Conservation (phyloP, 306 rosid genomes). For the Cicer chorassanicum region DNA sequence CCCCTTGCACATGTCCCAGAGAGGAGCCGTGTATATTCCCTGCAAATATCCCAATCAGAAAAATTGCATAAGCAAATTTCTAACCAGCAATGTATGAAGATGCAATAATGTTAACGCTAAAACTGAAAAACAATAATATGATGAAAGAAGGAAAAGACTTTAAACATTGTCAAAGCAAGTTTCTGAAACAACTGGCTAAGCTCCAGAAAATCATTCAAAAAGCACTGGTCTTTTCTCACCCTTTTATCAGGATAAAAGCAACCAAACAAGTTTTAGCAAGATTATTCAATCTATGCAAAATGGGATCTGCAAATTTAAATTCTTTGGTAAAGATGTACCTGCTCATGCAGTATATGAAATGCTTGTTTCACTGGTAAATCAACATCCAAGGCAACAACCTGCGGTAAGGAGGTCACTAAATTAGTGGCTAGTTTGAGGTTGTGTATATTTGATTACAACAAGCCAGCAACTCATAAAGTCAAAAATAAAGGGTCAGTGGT, state of each 20-base stretch:
- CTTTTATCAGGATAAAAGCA: slow-evolving; percentile 26
- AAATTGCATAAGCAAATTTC: slow-evolving; percentile 41
- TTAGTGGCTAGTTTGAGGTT: slow-evolving; percentile 29
- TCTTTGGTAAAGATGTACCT: slow-evolving; percentile 50
- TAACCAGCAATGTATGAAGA: slow-evolving; percentile 41
- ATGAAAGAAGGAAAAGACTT: slow-evolving; percentile 21
- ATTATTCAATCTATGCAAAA: slow-evolving; percentile 34
- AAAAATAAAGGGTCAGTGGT: slow-evolving; percentile 44
- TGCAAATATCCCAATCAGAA: slow-evolving; percentile 50
- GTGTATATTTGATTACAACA: slow-evolving; percentile 34
- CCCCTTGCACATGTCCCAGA: slow-evolving; percentile 83
- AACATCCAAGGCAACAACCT: slow-evolving; percentile 91
- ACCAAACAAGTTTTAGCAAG: not conserved
- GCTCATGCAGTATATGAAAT: slow-evolving; percentile 90
- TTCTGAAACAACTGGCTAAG: slow-evolving; percentile 18
- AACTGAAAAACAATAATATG: slow-evolving; percentile 1
- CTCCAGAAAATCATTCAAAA: slow-evolving; percentile 29
- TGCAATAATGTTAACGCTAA: slow-evolving; percentile 18
- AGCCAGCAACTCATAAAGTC: slow-evolving; percentile 34
- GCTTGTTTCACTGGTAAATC: slow-evolving; percentile 94
- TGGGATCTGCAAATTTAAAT: not conserved
- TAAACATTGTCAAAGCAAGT: slow-evolving; percentile 22
- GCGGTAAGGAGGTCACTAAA: slow-evolving; percentile 39
- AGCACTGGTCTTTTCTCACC: slow-evolving; percentile 1
- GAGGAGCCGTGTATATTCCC: slow-evolving; percentile 92